Evolutionary conservation across 2,329 filamentous ascomycete species (phyloP).

Genomic region (Amauroascus verrucosus): DNA sequence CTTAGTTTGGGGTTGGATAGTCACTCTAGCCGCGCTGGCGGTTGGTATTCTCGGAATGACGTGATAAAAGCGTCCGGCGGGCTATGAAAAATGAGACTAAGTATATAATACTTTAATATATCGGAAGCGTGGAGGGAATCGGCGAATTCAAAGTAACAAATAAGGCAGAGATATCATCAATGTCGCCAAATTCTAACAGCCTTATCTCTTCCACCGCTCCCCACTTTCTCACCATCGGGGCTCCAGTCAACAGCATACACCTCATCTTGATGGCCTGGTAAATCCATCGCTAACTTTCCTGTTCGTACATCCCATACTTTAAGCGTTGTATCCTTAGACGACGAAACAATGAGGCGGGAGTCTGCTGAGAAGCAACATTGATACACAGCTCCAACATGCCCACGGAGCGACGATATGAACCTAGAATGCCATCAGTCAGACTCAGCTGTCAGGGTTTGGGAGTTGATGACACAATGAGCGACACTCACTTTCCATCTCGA

Average conservation of each 20-base stretch:
- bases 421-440: slow-evolving; percentile 32
- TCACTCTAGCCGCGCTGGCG: not conserved
- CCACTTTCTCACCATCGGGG: slow-evolving; percentile 77
- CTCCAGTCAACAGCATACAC: slow-evolving; percentile 95
- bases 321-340: slow-evolving; percentile 81
- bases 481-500: slow-evolving; percentile 49
- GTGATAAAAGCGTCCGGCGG: not conserved
- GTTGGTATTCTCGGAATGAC: not conserved
- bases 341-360: slow-evolving; percentile 76
- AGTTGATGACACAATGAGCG: not conserved
- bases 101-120: not conserved
- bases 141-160: not conserved
- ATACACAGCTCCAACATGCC: slow-evolving; percentile 85
- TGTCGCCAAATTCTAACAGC: slow-evolving; percentile 56
- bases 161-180: slow-evolving; percentile 26
- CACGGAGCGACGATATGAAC: slow-evolving; percentile 78
- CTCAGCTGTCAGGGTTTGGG: slow-evolving; percentile 6
- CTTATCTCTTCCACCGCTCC: slow-evolving; percentile 89
- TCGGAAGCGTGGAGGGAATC: not conserved
- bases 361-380: slow-evolving; percentile 89
- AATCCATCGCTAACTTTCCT: slow-evolving; percentile 68
- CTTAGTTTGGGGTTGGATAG: not conserved
- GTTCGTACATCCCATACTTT: slow-evolving; percentile 90
- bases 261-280: slow-evolving; percentile 85
- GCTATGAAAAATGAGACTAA: not conserved